Base-by-base conservation (phyloP, 805 yeast species). In the Myxozyma vanderwaltii region DNA sequence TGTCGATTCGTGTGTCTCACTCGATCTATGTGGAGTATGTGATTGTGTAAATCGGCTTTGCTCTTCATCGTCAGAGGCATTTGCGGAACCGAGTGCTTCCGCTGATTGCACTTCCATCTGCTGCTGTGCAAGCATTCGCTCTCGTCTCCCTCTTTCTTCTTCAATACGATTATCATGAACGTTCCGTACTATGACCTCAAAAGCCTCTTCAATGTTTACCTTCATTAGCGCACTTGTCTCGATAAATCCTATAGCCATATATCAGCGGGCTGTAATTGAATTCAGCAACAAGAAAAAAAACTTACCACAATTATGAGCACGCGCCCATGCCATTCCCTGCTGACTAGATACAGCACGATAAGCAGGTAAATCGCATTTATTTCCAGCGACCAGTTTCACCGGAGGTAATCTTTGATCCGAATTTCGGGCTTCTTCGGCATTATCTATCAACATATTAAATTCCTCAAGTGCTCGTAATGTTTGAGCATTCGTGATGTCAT, bases 221-320 rank as follows among this genome's bases (percentile, higher is more conserved):
- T 89, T 86, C 68, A 86, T 88, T 72, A 89, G 89, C 17, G 97
- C 96, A 51, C 90, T 83, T 3, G 97, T 90, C 74, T 91, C 97
- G 73, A 89, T 81, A 72, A 90, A 91, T 41, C 88, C 89, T 58
- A 86, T 80, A 56, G 13, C 7, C n/a, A 6, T 1, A 10, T 31
- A 17, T 45, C 35, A 35, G n/a, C 6, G 12, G 21, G 17, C 10
- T 7, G 4, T 3, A 4, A 10, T 49, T 15, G 2, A 17, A 2
- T 15, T 23, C 13, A 24, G 13, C 17, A 1, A n/a, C 51, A n/a
- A 12, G n/a, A 6, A 23, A 21, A 43, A 23, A 17, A 24, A 40
- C 63, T 17, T 40, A 54, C 63, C 61, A 33, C 63, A 59, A 12
- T 79, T 77, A 67, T 86, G 84, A 56, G 78, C 76, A 59, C 80